Percentiles rank a stretch among this genome's conserved stretches.
Conservation (phyloP, 805 yeast genomes). For the Candida arabinofermentans region DNA sequence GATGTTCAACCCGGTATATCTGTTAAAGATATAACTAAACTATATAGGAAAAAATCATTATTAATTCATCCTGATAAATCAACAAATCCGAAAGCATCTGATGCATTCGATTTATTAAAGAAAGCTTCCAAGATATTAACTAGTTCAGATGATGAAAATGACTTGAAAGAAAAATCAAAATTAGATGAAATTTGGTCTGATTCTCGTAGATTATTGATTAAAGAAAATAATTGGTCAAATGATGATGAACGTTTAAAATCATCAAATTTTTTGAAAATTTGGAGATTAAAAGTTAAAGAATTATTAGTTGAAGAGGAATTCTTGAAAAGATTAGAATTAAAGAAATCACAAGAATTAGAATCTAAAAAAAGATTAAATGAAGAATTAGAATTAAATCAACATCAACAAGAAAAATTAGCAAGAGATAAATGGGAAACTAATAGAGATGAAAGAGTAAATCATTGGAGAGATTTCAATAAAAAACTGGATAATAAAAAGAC, state of each 20-base stretch:
- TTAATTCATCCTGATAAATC: conserved; percentile 69
- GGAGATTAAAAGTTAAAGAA: conserved; percentile 41
- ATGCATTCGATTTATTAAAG: conserved; percentile 58
- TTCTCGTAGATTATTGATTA: conserved; percentile 36
- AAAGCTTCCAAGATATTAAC: conserved; percentile 44
- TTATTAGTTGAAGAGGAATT: conserved; percentile 44
- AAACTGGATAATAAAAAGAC: conserved; percentile 44
- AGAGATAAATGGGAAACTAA: conserved; percentile 59
- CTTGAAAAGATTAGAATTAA: conserved; percentile 37
- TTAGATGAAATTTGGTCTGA: conserved; percentile 44
- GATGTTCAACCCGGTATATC: conserved; percentile 42
- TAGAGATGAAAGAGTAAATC: conserved; percentile 52
- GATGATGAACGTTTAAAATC: conserved; percentile 35
- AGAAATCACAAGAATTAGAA: conserved; percentile 39
- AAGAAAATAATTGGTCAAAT: conserved; percentile 33
- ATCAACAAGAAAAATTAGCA: conserved; percentile 30
- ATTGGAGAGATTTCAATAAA: conserved; percentile 52
- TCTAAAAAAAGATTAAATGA: conserved; percentile 32
- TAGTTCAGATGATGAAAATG: conserved; percentile 25
- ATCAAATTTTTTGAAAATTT: conserved; percentile 33
- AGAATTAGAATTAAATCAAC: conserved; percentile 26
- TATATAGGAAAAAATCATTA: conserved; percentile 55
- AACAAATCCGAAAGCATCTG: conserved; percentile 51
- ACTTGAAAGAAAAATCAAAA: conserved; percentile 28
- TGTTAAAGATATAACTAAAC: conserved; percentile 37